Evolutionary conservation across 352 stramenopile genomes (phyloP), one percentile per base, ranked within the genome.

Genomic region (Pythium rishiriense): DNA sequence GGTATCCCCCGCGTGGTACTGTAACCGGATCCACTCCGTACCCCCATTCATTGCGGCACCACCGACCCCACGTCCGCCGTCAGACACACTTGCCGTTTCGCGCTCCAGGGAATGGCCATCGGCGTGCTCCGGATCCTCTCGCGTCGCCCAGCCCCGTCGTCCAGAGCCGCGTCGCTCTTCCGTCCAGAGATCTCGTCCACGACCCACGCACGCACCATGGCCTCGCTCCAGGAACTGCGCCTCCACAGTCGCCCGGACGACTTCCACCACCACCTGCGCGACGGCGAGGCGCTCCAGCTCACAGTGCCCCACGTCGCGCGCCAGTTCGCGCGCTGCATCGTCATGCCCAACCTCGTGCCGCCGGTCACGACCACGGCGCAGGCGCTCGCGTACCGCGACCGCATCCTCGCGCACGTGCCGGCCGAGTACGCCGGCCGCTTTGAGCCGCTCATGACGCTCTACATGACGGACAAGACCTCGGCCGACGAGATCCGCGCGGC

Each of bases 261-360:
- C 77, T 97, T 98, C 70, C 97, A 99, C 85, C 95, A 99, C 74
- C 98, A 99, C 76, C 87, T 99, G 61, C 90, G 98, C 19, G 94
- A 98, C 64, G 92, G 78, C 67, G 96, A 85, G 29, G 90, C 70
- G n/a, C 76, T 97, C 56, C 72, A 66, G 79, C 76, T 93, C 58
- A 95, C 86, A 19, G 88, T 97, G 61, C 68, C 72, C 42, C 84
- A 96, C 64, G 88, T 91, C n/a, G 70, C 85, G 51, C 74, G 71
- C 62, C 86, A 94, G 68, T 97, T 97, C 60, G 81, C 81, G 47
- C 83, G 84, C 31, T 90, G 85, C 72, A 94, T 99, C 58, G 96
- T 97, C 28, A 99, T 99, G 98, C 98, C 98, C 47, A 99, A 99
- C 79, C 78, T 99, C 10, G 94, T 98, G 73, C 97, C 98, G 45